Base-by-base conservation (phyloP, 148 eudicot species). In the Suaeda aralocaspica region DNA sequence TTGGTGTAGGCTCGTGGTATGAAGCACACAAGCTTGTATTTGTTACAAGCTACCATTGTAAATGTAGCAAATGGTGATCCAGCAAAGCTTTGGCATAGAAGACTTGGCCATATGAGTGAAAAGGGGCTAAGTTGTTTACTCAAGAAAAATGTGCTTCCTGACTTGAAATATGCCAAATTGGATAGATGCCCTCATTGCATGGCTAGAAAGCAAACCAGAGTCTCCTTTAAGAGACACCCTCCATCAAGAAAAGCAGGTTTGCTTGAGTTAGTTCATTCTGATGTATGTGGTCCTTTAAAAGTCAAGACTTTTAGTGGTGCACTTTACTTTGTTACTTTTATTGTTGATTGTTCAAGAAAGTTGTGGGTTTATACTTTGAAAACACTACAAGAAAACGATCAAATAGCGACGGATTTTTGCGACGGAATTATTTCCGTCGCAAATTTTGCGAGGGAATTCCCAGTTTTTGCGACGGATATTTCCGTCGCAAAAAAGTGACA, bases 271-370 rank as follows among this genome's bases (percentile, higher is more conserved):
- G 59, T 68, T 28, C 56, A 29, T 34, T 68, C 45, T 30, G 46
- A 68, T 68, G 60, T 68, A 13, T 68, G 59, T 68, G 71, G 71
- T 68, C 59, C 60, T 29, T 28, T 68, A 28, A 68, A 68, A 42
- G 56, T 50, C 9, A 30, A 18, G 14, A 24, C 59, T 28, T 59
- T 30, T 52, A 26, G 71, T 45, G 71, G 71, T 31, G 58, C 71
- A 45, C 60, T 68, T 21, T 68, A 68, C 28, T 51, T 68, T 36
- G 60, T 68, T 16, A 68, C 71, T 42, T 68, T 68, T 13, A 52
- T 68, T 22, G 71, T 50, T 52, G 45, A 62, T 36, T 62, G 49
- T 62, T 62, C 49, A 1, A 36, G 49, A 22, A 62, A 62, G 18
- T 25, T 68, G 18, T 68, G 46, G 59, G 41, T 29, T 19, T 68